Conservation (phyloP, 2,329 filamentous ascomycete species). For the Gaeumannomyces tritici region DNA sequence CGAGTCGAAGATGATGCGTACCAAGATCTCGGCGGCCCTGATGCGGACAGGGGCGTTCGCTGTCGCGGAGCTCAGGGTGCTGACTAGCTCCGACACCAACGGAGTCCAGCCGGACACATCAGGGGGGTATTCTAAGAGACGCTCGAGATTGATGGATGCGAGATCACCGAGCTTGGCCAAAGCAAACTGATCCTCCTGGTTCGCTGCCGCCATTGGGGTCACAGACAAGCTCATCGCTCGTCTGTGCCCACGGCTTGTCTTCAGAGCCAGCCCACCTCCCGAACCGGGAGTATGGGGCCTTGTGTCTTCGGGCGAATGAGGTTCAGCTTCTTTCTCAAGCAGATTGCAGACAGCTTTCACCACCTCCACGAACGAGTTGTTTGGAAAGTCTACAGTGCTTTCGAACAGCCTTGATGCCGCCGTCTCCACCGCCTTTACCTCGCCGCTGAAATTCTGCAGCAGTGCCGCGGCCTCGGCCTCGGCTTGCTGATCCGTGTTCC, state of each 20-base stretch:
- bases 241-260: constrained; percentile 23
- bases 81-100: constrained; percentile 47
- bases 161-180: constrained; percentile 66
- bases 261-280: constrained; percentile 17
- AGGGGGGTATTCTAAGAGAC: constrained; percentile 59
- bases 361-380: constrained; percentile 69
- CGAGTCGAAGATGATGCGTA: constrained; percentile 47
- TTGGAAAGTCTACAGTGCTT: constrained; percentile 84
- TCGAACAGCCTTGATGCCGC: constrained; percentile 82
- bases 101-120: constrained; percentile 67
- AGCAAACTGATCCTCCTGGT: constrained; percentile 57
- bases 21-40: constrained; percentile 55
- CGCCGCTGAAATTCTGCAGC: constrained; percentile 61
- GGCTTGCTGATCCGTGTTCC: constrained; percentile 33
- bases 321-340: constrained; percentile 33
- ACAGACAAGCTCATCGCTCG: constrained; percentile 38
- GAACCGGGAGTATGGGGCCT: constrained; percentile 26
- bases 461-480: constrained; percentile 41
- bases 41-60: constrained; percentile 43
- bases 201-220: constrained; percentile 34
- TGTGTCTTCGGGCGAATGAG: constrained; percentile 18
- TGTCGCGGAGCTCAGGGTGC: constrained; percentile 34
- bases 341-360: constrained; percentile 66
- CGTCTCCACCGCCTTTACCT: constrained; percentile 81
- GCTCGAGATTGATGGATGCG: constrained; percentile 62